Evolutionary conservation across 2,329 filamentous ascomycete species (phyloP), one percentile per base, ranked within the genome.

Genomic region (Sarocladium brachiariae): DNA sequence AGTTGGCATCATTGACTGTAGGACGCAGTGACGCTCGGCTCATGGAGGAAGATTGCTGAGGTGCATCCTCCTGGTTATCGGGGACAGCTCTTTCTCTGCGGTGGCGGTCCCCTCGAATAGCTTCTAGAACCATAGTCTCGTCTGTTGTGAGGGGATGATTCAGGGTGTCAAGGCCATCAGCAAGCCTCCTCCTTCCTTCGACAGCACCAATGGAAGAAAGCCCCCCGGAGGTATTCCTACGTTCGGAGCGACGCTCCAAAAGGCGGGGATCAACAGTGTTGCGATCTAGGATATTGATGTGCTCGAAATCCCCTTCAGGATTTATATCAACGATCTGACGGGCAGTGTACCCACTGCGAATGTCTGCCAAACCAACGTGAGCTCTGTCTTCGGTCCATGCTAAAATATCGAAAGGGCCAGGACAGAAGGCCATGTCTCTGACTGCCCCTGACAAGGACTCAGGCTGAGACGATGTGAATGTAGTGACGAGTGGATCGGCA

Each of bases 341-440:
- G 49, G 80, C 75, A 43, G 77, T 72, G 54, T 89, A 83, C 19
- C 83, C 80, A 57, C 74, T 78, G 25, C 87, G 78, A 47, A 88
- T 69, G 65, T 93, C 88, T 4, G 85, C 85, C 34, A 92, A 74
- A 33, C 86, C 88, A 14, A 91, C 74, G 51, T 83, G 76, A 3
- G 85, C 87, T 55, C 87, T 84, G 59, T 96, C 88, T 66, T 99
- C 93, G 8, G 90, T 88, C 91, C 93, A 97, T 6, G 95, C 87
- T 35, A 99, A 72, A 16, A 99, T 78, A 63, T 96, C 92, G 74
- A 86, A 92, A 0, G 91, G 89, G 1, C 87, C 87, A 1, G 92
- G 91, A 4, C 88, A 90, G 63, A 99, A 99, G 1, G 86, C 78
- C 87, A 97, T 95, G 54, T 90, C 89, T 54, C 93, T 81, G 50